Conservation (phyloP, 2,329 filamentous ascomycete species). For the Gnomoniopsis smithogilvyi region DNA sequence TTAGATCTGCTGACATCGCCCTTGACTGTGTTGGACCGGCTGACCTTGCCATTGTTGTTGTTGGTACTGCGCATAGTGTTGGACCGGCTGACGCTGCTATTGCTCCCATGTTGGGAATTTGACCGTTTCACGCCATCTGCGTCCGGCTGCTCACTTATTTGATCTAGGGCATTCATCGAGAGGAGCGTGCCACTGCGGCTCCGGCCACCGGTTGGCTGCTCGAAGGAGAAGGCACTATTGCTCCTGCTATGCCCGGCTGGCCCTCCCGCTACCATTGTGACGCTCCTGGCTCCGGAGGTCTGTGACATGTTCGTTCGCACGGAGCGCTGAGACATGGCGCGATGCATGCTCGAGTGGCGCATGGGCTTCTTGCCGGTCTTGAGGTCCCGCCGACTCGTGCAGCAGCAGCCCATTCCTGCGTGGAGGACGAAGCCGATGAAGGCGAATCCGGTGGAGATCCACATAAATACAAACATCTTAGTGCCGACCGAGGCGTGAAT, state of each 20-base stretch:
- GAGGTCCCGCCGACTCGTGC: slow-evolving; percentile 54
- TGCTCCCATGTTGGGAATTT: not conserved
- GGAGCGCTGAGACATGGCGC: slow-evolving; percentile 14
- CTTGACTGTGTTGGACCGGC: slow-evolving; percentile 1
- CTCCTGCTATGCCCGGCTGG: slow-evolving; percentile 5
- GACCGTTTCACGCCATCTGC: not conserved
- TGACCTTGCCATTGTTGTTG: slow-evolving; percentile 1
- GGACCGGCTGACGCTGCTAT: slow-evolving; percentile 12
- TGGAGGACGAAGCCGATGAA: slow-evolving; percentile 72
- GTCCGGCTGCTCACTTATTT: slow-evolving; percentile 6
- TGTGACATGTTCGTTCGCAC: slow-evolving; percentile 27
- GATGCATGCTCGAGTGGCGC: slow-evolving; percentile 17
- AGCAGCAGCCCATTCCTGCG: slow-evolving; percentile 75
- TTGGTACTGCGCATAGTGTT: slow-evolving; percentile 5
- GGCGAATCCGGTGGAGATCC: slow-evolving; percentile 68
- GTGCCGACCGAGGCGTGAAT: slow-evolving; percentile 67
- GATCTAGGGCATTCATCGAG: slow-evolving; percentile 27
- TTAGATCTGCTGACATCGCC: slow-evolving; percentile 9
- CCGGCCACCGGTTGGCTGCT: not conserved
- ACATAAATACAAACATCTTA: slow-evolving; percentile 86
- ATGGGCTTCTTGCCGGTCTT: slow-evolving; percentile 33
- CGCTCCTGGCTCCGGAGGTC: not conserved
- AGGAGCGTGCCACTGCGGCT: slow-evolving; percentile 19
- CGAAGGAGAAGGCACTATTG: slow-evolving; percentile 18
- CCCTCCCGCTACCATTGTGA: slow-evolving; percentile 1